These are phyloP conservation scores for Domatiomyces catenatus DNA, from an alignment of 2,329 filamentous ascomycete genomes.

Conservation along the genomic window DNA sequence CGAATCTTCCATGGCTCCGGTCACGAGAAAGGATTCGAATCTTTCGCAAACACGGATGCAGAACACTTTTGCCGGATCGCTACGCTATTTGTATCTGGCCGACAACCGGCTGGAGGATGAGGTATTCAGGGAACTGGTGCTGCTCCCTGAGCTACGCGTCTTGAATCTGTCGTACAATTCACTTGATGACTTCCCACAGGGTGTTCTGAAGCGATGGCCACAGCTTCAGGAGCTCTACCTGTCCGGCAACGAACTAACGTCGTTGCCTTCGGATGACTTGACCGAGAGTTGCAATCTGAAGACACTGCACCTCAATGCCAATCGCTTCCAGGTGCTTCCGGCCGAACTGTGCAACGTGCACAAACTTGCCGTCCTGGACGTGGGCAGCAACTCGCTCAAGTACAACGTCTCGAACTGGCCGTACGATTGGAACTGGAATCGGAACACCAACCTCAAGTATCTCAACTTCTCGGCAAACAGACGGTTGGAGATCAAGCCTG, in stretches of 20 bases:
- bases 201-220: conserved; percentile 77
- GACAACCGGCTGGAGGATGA: conserved; percentile 92
- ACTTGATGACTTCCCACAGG: conserved; percentile 77
- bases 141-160: conserved; percentile 68
- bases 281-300: conserved; percentile 79
- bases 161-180: conserved; percentile 93
- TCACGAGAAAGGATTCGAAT: conserved; percentile 70
- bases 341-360: conserved; percentile 90
- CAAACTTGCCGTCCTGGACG: conserved; percentile 81
- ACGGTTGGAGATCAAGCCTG: conserved; percentile 69
- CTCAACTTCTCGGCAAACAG: conserved; percentile 96
- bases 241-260: conserved; percentile 86
- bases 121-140: conserved; percentile 77
- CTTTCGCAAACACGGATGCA: conserved; percentile 57
- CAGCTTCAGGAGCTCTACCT: conserved; percentile 83
- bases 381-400: conserved; percentile 86
- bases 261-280: conserved; percentile 79
- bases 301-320: conserved; percentile 87
- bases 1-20: conserved; percentile 42
- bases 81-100: conserved; percentile 72
- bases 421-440: conserved; percentile 99
- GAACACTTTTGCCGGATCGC: conserved; percentile 74
- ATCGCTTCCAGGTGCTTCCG: conserved; percentile 92
- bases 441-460: conserved; percentile 87
- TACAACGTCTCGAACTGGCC: conserved; percentile 99